Base-by-base conservation (phyloP, 305 asterid species). In the Plantago coronopus region DNA sequence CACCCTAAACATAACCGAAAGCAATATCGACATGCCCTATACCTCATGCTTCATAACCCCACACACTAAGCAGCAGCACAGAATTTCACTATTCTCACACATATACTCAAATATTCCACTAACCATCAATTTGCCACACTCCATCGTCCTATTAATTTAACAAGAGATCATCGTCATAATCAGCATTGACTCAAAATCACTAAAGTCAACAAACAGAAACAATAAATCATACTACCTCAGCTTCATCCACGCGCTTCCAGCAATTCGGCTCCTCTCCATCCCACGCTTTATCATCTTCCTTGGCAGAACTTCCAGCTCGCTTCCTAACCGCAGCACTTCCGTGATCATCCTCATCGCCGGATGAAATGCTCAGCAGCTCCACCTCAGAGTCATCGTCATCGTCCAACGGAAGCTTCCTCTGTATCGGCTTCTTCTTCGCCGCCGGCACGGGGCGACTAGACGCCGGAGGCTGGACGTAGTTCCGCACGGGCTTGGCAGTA, bases 351-450 rank as follows among this genome's bases (percentile, higher is more conserved):
- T 93, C 99, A 56, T 93, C 99, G 2, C 99, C 99, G 1, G 99
- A 93, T 7, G 97, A 89, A 67, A 93, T 93, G 75, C 99, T 93
- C 66, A 93, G 75, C 97, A 93, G 69, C 79, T 93, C 99, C 49
- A 93, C 91, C 72, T 93, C 99, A 50, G 99, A 93, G 69, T 93
- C 99, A 31, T 93, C 98, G 47, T 89, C 96, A 58, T 88, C 95
- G 38, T 86, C 98, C 70, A 74, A 4, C 54, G 80, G 50, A 31
- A 65, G 67, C 54, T 73, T 80, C 69, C 67, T 69, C 46, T 34
- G 61, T 45, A 12, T 13, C 70, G 60, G 76, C 76, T 76, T 73
- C 76, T 66, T 73, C 76, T 69, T 83, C 66, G 74, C 65, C 44
- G 45, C 71, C 66, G 63, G 29, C 60, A 7, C 31, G 6, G 25